Base-by-base conservation (phyloP, 1,284 basidiomycete species). In the Xerocomus minutiporus region DNA sequence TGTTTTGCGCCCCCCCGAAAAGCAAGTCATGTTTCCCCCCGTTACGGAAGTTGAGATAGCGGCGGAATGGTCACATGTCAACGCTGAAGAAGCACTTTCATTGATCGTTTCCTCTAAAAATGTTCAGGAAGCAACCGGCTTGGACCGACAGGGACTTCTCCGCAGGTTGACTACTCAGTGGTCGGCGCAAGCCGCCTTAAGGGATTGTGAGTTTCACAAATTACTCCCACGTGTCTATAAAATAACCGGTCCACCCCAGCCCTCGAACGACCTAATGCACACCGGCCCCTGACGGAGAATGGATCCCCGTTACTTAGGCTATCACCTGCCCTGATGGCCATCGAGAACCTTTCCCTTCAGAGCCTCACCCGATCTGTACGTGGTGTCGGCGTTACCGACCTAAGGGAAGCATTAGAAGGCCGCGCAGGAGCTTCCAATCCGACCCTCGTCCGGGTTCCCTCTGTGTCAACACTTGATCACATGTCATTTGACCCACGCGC, bases 381-480 rank as follows among this genome's bases (percentile, higher is more conserved):
- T 57, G 84, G 84, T 2, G 83, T 94, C 8, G 93, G 93, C 28
- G 91, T 95, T 12, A 84, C 81, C 1, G 91, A 94, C 65, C 76
- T 95, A 42, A 78, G 91, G 50, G 91, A 93, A 60, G 92, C 92
- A 8, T 73, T 95, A 3, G 90, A 91, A 72, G 88, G 88, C 17
- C 82, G 88, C 38, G 83, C 79, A 59, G 87, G 84, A 61, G 80
- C 86, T 77, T 91, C 89, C 5, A 91, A 87, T 64, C 78, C 86
- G 26, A 81, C 82, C 20, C 72, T 90, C 35, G 78, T 65, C 23
- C 76, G 76, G 17, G 78, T 83, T 9, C 79, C 85, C 23, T 90
- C 88, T 12, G 73, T 88, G 50, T 88, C 88, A 35, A 90, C 88
- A 3, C 75, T 88, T 43, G 85, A 90, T 60, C 83, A 87, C 61